Evolutionary conservation across 352 stramenopile genomes (phyloP), one percentile per base, ranked within the genome.

Genomic region (Plasmopara muralis): DNA sequence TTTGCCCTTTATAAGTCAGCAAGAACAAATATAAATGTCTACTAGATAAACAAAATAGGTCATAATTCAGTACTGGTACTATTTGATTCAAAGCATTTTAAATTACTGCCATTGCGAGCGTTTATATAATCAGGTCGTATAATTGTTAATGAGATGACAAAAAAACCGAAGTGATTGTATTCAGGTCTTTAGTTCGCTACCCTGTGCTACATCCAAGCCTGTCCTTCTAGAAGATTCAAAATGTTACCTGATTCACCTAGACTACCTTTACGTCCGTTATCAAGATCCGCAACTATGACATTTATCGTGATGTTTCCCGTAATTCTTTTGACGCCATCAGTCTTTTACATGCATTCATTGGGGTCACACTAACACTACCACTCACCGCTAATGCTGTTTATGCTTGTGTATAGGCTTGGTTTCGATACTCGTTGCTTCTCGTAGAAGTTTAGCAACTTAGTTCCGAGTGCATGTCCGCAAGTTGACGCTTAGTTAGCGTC

Each of bases 311-410:
- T 38, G 1, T 14, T 38, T 14, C 13, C 33, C 9, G 13, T 38
- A 38, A 41, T 35, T 5, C 31, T 35, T 35, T 8, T 35, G 31
- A 41, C 6, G 37, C 16, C n/a, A 41, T 41, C 12, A 25, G 3
- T 25, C 20, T 25, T 25, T 25, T 15, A 35, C n/a, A 41, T 8
- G 6, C n/a, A 41, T 15, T 41, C n/a, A 41, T 8, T 13, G 37
- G 12, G 1, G 37, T 16, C 8, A 41, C 0, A 2, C 1, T 1
- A 41, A 41, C 37, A 41, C 37, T 41, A 2, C 6, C 1, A 41
- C 37, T 41, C 37, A 41, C 37, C 6, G 37, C 37, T 41, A 18
- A 41, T 15, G n/a, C 20, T 44, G 20, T 16, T 37, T 46, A 47
- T 59, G 29, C 3, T 20, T 38, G n/a, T 16, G 18, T 0, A 14